A percentile compares a stretch with the other conserved stretches of the same genome.
Conservation (phyloP, 2,329 filamentous ascomycete species). For the Alternaria sp. region DNA sequence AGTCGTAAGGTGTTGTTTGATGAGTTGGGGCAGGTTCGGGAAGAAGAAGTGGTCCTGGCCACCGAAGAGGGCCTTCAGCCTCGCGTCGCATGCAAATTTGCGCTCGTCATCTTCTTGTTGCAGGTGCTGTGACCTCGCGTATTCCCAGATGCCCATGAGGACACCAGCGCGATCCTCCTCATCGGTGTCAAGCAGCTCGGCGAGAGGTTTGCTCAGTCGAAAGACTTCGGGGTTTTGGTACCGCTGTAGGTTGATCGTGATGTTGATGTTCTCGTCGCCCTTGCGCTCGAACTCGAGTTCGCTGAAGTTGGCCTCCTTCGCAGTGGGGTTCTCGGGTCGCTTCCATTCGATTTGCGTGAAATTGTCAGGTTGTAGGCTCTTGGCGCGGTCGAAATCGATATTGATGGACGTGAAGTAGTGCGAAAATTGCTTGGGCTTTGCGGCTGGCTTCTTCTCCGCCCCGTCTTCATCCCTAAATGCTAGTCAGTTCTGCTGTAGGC, state of each 20-base stretch:
- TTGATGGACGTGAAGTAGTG: constrained; percentile 83
- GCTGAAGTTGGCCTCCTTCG: constrained; percentile 80
- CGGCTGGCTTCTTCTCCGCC: constrained; percentile 38
- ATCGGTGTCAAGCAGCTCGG: constrained; percentile 82
- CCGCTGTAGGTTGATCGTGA: constrained; percentile 83
- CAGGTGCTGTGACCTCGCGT: constrained; percentile 81
- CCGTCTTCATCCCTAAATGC: constrained; percentile 60
- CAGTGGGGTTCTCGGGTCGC: constrained; percentile 71
- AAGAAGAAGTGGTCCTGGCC: constrained; percentile 78
- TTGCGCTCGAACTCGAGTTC: constrained; percentile 89
- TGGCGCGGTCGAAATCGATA: constrained; percentile 63
- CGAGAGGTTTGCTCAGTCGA: constrained; percentile 76
- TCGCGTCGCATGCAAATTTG: constrained; percentile 87
- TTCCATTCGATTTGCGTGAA: constrained; percentile 80
- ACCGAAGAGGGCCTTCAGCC: constrained; percentile 77
- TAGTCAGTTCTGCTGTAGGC: constrained; percentile 3
- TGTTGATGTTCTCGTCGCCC: constrained; percentile 89
- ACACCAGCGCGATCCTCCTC: constrained; percentile 89
- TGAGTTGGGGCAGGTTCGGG: constrained; percentile 80
- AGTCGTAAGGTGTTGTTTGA: constrained; percentile 77
- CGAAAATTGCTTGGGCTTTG: constrained; percentile 65
- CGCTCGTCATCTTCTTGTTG: constrained; percentile 96
- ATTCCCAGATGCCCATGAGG: constrained; percentile 93
- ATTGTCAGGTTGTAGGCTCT: constrained; percentile 70
- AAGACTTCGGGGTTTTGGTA: constrained; percentile 89